Evolutionary conservation across 352 stramenopile genomes (phyloP), one percentile per base, ranked within the genome.

Genomic region (Thalassiosira exigua): DNA sequence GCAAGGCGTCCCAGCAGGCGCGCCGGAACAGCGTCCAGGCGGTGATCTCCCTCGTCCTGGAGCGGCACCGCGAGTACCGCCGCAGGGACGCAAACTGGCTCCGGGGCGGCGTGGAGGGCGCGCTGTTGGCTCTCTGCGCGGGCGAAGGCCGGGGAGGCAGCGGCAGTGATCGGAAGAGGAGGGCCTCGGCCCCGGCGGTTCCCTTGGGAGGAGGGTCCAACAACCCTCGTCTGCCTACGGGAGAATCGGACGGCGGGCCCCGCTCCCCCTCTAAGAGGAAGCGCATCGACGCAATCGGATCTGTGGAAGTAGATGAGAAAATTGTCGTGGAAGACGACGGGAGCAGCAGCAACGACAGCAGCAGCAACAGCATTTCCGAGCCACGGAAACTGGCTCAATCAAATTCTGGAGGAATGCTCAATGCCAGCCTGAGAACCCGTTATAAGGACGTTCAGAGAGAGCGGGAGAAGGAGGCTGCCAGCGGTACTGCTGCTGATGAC

Each of bases 31-130:
- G 69, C 21, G 56, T 61, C 22, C 7, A 65, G n/a, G 62, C 66
- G 3, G 56, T 86, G 17, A 59, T 61, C 12, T 50, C 57, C 14
- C n/a, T 73, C 21, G 36, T 84, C 19, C 56, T 78, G 3, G 69
- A 79, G 14, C 65, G 88, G 36, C 70, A 93, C 75, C 76, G 82
- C 21, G 88, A 93, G 66, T 93, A 93, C 71, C 72, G 82, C 75
- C 62, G 88, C 22, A 93, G 91, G 57, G 80, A 92, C 53, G 11
- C 61, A 0, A 56, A 52, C 1, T 79, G 61, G 51, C 59, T 93
- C 12, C 74, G 77, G 27, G 54, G 27, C 1, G 69, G 87, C 36
- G 81, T 93, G 0, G 76, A 85, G 41, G 50, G 7, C 12, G 59
- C 59, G 5, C 36, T 90, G 26, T 4, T n/a, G 27, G 64, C 46